Base-by-base conservation (phyloP, 352 stramenopile species). In the Pythium monospermum region DNA sequence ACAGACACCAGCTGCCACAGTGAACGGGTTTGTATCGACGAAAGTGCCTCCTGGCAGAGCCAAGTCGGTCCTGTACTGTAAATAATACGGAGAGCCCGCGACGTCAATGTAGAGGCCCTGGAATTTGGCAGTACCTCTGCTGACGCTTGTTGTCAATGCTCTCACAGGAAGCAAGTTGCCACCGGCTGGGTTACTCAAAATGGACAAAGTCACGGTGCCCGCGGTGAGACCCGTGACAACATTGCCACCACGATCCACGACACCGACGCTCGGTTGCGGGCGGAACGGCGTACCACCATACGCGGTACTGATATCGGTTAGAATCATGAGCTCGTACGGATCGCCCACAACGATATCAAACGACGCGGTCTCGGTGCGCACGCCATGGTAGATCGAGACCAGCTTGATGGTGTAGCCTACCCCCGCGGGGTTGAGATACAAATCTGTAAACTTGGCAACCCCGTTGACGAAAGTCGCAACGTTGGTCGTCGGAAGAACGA, bases 211-310 rank as follows among this genome's bases (percentile, higher is more conserved):
- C 21, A 87, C 68, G 0, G 64, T 81, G 13, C 80, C 80, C 19
- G 72, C 52, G 21, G 56, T 85, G 22, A 72, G 49, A 11, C 51
- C 43, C 2, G 55, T 50, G 26, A 92, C 79, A 15, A 77, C 41
- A 51, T 94, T 92, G 2, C 80, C 83, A 21, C 83, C 83, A 44
- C 69, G 73, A 49, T 96, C 84, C 6, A 96, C 83, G 16, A 96
- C 73, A 19, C 63, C 77, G 2, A 76, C 75, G n/a, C 65, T 61
- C 7, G 85, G 84, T 47, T 95, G 84, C 1, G 85, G 85, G 19
- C 74, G 61, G 51, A 96, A 94, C 0, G 75, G 57, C 10, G 68
- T 84, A 2, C 85, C 85, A 48, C 84, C 80, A 36, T 76, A 90
- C 4, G 85, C 83, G 2, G 71, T 92, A 71, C 78, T 89, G 40